Conservation (phyloP, 371 early-diverging fungal genomes). For the Smittium culicis region DNA sequence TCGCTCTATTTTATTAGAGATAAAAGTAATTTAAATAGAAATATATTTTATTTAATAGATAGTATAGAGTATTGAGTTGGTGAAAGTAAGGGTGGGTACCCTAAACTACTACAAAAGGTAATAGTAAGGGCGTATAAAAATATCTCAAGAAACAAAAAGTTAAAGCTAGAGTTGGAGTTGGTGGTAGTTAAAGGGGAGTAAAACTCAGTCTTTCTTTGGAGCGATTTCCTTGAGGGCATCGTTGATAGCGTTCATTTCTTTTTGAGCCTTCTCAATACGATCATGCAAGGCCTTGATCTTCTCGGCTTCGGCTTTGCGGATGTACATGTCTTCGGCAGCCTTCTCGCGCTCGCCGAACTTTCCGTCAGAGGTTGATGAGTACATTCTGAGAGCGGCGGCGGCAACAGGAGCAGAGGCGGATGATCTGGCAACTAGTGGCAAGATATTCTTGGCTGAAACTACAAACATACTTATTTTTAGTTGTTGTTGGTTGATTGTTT, state of each 20-base stretch:
- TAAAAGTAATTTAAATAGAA: neutral
- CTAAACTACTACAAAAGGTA: too few species aligned
- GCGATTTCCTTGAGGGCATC: neutral
- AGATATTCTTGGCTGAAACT: too few species aligned
- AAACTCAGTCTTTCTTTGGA: neutral
- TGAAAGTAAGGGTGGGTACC: too few species aligned
- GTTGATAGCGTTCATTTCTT: slow-evolving; percentile 17
- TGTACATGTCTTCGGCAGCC: slow-evolving; percentile 30
- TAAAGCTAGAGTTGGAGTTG: neutral
- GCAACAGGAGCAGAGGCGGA: too few species aligned
- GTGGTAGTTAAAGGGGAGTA: neutral
- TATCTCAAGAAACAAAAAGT: neutral
- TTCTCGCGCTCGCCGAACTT: slow-evolving; percentile 27
- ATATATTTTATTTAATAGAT: neutral
- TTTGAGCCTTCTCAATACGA: slow-evolving; percentile 21
- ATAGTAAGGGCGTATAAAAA: neutral
- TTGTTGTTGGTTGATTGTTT: too few species aligned
- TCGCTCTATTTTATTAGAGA: too few species aligned
- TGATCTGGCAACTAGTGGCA: too few species aligned
- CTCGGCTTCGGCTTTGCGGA: slow-evolving; percentile 22
- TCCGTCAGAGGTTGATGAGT: too few species aligned
- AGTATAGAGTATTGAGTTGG: too few species aligned
- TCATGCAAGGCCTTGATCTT: slow-evolving; percentile 19
- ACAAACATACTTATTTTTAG: too few species aligned
- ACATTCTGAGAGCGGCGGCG: too few species aligned